Evolutionary conservation across 345 rosid genomes (phyloP).

Genomic region (Barbarea vulgaris): DNA sequence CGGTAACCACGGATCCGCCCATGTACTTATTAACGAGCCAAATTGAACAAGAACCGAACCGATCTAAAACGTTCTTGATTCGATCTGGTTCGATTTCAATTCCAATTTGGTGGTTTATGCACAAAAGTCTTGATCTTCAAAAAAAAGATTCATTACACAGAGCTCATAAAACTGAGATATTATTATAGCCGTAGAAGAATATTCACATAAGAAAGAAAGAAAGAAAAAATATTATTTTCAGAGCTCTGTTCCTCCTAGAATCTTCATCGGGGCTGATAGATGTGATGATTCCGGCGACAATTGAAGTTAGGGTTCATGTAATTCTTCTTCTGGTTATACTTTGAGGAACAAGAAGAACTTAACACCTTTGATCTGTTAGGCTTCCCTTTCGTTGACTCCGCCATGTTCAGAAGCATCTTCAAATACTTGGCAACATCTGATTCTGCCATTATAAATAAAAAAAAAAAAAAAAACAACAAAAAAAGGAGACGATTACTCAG

Average conservation of each 20-base stretch:
- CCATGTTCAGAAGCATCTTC: slow-evolving; percentile 24
- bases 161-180: neutral
- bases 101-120: neutral
- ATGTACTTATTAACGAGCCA: too few relatives aligned
- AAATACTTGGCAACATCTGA: slow-evolving; percentile 24
- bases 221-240: neutral
- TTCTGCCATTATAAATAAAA: neutral
- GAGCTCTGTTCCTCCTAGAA: neutral
- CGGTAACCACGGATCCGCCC: too few relatives aligned
- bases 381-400: slow-evolving; percentile 16
- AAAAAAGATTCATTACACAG: neutral
- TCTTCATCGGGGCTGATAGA: slow-evolving; percentile 38
- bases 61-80: neutral
- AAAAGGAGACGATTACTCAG: neutral
- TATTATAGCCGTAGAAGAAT: neutral
- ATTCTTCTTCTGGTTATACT: slow-evolving; percentile 26
- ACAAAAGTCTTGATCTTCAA: neutral
- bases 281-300: slow-evolving; percentile 38
- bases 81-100: neutral
- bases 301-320: slow-evolving; percentile 9
- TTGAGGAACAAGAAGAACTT: slow-evolving; percentile 7
- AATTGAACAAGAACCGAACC: neutral
- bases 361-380: slow-evolving; percentile 2
- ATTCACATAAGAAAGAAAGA: neutral
- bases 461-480: neutral